Evolutionary conservation across 2,329 filamentous ascomycete genomes (phyloP).

Genomic region (Meredithiella fracta): DNA sequence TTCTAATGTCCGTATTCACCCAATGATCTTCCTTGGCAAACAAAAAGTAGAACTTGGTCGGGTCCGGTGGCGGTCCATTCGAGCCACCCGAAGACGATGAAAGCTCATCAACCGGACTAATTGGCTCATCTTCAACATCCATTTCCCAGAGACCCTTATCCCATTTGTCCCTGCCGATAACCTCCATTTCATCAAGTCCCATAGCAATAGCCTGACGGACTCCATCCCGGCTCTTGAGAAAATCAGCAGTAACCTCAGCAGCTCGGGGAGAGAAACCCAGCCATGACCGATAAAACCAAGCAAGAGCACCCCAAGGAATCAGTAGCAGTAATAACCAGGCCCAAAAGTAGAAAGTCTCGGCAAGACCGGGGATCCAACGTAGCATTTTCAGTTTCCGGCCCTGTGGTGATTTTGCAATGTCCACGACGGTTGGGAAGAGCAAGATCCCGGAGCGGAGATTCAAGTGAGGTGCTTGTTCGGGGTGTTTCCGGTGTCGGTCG

Average conservation of each 20-base stretch:
- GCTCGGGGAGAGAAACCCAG: slow-evolving; percentile 33
- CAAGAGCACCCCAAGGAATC: slow-evolving; percentile 25
- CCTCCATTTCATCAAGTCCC: slow-evolving; percentile 42
- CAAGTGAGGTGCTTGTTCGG: slow-evolving; percentile 22
- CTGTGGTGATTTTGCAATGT: slow-evolving; percentile 46
- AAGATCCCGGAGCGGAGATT: slow-evolving; percentile 39
- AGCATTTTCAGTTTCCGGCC: slow-evolving; percentile 34
- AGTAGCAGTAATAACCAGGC: slow-evolving; percentile 27
- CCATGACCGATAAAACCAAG: slow-evolving; percentile 27
- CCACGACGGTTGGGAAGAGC: slow-evolving; percentile 59
- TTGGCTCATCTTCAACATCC: slow-evolving; percentile 9
- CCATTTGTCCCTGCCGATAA: slow-evolving; percentile 43
- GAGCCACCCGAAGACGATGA: not conserved
- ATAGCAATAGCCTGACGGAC: slow-evolving; percentile 44
- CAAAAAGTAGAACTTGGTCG: slow-evolving; percentile 38
- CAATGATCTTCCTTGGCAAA: slow-evolving; percentile 46
- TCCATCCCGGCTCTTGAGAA: slow-evolving; percentile 39
- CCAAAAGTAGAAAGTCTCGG: slow-evolving; percentile 25
- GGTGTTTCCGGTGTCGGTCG: slow-evolving; percentile 32
- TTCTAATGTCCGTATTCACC: slow-evolving; percentile 40
- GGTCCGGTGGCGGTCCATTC: slow-evolving; percentile 6
- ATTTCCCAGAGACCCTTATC: slow-evolving; percentile 39
- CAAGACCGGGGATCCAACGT: slow-evolving; percentile 23
- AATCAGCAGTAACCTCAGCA: slow-evolving; percentile 33
- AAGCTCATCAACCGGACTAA: not conserved